Conservation (phyloP, 768 basidiomycete genomes). For the Lyophyllum semitale region DNA sequence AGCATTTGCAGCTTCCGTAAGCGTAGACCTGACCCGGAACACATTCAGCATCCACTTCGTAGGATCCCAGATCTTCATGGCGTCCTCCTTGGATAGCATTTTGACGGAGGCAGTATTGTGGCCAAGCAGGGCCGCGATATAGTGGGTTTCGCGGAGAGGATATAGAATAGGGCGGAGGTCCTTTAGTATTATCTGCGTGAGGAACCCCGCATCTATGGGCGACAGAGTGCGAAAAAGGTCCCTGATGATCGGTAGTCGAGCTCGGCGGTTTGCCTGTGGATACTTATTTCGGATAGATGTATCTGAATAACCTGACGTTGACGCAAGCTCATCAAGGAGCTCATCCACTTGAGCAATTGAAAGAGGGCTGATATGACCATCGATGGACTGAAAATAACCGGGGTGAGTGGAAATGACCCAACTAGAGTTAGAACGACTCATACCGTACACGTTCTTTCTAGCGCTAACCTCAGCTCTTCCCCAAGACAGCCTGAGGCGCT, state of each 20-base stretch:
- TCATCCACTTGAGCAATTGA: constrained; percentile 56
- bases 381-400: constrained; percentile 26
- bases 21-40: constrained; percentile 54
- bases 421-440: constrained; percentile 20
- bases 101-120: constrained; percentile 60
- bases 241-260: constrained; percentile 44
- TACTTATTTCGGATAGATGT: constrained; percentile 39
- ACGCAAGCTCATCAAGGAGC: constrained; percentile 76
- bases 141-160: constrained; percentile 55
- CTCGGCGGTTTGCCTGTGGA: constrained; percentile 22
- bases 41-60: constrained; percentile 50
- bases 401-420: background rate
- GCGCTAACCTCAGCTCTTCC: constrained; percentile 52
- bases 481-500: constrained; percentile 70
- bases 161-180: constrained; percentile 83
- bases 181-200: constrained; percentile 87
- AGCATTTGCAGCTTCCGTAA: constrained; percentile 56
- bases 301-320: constrained; percentile 63
- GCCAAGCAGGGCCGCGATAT: constrained; percentile 49
- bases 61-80: constrained; percentile 75
- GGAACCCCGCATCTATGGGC: constrained; percentile 62
- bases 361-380: constrained; percentile 36
- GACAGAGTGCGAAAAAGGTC: constrained; percentile 60
- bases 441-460: constrained; percentile 41
- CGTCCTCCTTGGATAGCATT: constrained; percentile 59